Percentiles rank a stretch among this genome's conserved stretches.
These are phyloP conservation scores for Batkoa obscura DNA, from an alignment of 371 early-diverging fungal genomes.

Conservation along the genomic window DNA sequence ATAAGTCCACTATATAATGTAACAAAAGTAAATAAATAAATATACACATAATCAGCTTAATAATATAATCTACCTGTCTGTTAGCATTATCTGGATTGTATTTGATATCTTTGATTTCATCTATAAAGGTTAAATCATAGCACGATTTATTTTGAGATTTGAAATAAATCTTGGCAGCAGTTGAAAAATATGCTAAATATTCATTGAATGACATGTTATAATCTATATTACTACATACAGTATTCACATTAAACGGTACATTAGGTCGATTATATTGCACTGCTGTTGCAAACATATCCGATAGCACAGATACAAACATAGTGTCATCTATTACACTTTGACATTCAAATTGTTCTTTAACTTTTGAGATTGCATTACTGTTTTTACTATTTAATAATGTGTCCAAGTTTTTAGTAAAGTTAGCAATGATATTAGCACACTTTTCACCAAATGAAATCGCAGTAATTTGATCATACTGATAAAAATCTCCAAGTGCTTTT, in stretches of 20 bases:
- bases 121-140: background rate
- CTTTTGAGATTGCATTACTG: background rate
- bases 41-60: too few species aligned
- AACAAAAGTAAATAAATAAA: too few species aligned
- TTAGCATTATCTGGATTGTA: background rate
- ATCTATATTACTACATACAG: conserved; percentile 9
- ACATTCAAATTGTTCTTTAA: background rate
- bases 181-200: background rate
- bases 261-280: conserved; percentile 4
- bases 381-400: background rate
- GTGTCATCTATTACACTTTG: background rate
- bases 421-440: background rate
- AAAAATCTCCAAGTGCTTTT: conserved; percentile 29
- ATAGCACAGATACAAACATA: background rate
- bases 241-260: background rate
- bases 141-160: background rate
- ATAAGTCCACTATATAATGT: conserved; percentile 11
- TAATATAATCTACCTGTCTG: too few species aligned
- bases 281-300: background rate
- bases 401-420: background rate
- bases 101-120: background rate
- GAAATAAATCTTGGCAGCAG: background rate
- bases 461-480: conserved; percentile 21
- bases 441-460: background rate
- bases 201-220: background rate